phyloP scores from a whole-genome alignment of 306 rosid genomes.

The Neltuma alba region DNA sequence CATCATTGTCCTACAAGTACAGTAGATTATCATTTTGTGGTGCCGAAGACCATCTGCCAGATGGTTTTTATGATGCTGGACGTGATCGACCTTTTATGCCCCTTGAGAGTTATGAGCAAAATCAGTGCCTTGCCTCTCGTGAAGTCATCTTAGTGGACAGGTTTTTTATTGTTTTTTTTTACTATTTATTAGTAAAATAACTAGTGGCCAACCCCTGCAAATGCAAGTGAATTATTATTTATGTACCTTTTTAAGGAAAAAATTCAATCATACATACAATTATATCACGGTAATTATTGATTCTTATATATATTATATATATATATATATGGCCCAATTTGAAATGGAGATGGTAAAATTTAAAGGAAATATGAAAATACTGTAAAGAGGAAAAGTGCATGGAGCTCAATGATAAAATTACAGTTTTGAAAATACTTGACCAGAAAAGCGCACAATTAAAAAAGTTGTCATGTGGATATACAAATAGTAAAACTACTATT shows the following conservation, averaged over 20 bases:
- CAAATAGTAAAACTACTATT: neutral
- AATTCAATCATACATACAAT: neutral
- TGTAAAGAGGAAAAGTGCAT: neutral
- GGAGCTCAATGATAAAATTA: neutral
- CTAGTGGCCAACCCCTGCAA: neutral
- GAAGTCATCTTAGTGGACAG: conserved; percentile 92
- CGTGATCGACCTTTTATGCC: conserved; percentile 92
- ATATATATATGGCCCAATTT: neutral
- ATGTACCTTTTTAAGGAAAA: neutral
- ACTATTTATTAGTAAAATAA: neutral
- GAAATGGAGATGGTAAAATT: neutral
- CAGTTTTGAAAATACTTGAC: neutral
- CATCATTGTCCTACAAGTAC: conserved; percentile 70
- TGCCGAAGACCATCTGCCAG: conserved; percentile 72
- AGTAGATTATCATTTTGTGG: conserved; percentile 72
- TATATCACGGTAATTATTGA: neutral
- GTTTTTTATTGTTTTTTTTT: conserved; percentile 39
- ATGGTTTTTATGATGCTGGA: conserved; percentile 98
- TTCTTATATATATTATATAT: too few relatives aligned
- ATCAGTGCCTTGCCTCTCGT: conserved; percentile 72
- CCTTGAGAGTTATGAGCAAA: conserved; percentile 74
- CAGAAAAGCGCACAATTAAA: neutral
- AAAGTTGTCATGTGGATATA: neutral
- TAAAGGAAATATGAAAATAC: neutral
- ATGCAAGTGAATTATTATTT: neutral